phyloP scores from a whole-genome alignment of 2,329 filamentous ascomycete genomes.

The Aspergillus novofumigatus region DNA sequence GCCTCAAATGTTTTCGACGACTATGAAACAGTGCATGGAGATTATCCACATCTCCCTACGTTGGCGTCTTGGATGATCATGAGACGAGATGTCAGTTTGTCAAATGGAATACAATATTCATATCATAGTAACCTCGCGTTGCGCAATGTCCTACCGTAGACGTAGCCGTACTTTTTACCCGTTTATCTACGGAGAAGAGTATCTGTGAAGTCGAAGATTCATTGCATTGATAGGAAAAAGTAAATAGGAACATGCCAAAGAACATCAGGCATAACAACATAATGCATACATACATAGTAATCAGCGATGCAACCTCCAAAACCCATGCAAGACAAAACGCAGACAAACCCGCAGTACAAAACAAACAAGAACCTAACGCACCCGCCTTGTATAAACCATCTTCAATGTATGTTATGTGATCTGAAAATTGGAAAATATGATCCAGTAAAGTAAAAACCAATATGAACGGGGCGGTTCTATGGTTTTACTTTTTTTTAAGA shows the following conservation, averaged over 20 bases:
- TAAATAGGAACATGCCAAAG: too few species aligned
- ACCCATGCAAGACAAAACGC: neutral
- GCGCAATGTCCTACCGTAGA: neutral
- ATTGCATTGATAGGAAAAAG: neutral
- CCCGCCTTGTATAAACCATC: neutral
- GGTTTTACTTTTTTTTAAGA: neutral
- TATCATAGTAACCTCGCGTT: neutral
- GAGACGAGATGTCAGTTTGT: neutral
- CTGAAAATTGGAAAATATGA: neutral
- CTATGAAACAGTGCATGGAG: neutral
- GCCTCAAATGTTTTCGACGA: neutral
- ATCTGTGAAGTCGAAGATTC: neutral
- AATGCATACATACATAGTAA: neutral
- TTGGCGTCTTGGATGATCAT: neutral
- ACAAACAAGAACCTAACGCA: neutral
- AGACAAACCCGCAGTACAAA: neutral
- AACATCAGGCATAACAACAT: neutral
- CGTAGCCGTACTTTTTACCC: neutral
- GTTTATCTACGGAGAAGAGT: neutral
- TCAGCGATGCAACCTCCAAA: neutral
- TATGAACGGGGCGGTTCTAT: constrained; percentile 1
- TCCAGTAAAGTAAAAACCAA: constrained; percentile 1
- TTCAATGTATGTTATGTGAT: neutral
- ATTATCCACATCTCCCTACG: neutral
- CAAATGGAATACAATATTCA: neutral